Evolutionary conservation across 140 eudicot genomes (phyloP).

Genomic region (Oenanthe javanica): DNA sequence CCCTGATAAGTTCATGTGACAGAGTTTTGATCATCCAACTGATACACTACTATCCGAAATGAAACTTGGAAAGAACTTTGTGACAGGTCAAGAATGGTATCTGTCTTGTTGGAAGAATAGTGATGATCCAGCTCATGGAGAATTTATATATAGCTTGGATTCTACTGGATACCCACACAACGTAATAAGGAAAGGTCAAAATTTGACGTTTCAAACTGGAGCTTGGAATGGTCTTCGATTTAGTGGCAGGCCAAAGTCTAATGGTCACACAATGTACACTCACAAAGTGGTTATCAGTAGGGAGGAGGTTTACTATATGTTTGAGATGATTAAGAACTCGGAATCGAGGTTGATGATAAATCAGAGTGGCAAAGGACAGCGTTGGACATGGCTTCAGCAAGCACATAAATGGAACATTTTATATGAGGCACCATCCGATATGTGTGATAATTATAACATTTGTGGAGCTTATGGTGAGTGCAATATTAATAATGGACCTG

Average conservation of each 20-base stretch:
- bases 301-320: conserved; percentile 20
- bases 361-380: conserved; percentile 7
- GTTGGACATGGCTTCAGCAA: conserved; percentile 16
- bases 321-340: not conserved
- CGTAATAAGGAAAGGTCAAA: conserved; percentile 13
- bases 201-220: not conserved
- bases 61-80: conserved; percentile 36
- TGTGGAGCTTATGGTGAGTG: conserved; percentile 30
- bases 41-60: conserved; percentile 45
- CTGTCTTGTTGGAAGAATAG: conserved; percentile 35
- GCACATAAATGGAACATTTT: conserved; percentile 3
- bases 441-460: conserved; percentile 24
- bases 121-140: conserved; percentile 33
- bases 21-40: conserved; percentile 40
- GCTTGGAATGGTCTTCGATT: not conserved
- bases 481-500: not conserved
- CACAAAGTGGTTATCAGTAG: conserved; percentile 5
- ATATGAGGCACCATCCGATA: conserved; percentile 4
- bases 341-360: conserved; percentile 14
- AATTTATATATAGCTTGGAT: conserved; percentile 8
- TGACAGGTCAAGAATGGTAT: conserved; percentile 23
- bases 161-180: conserved; percentile 23
- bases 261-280: not conserved
- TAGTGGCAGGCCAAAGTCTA: conserved; percentile 8
- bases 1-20: too few relatives aligned